A percentile compares a stretch with the other conserved stretches of the same genome.
These are phyloP conservation scores for Alternaria angustiovoidea DNA, from an alignment of 2,329 filamentous ascomycete species.

Conservation along the genomic window DNA sequence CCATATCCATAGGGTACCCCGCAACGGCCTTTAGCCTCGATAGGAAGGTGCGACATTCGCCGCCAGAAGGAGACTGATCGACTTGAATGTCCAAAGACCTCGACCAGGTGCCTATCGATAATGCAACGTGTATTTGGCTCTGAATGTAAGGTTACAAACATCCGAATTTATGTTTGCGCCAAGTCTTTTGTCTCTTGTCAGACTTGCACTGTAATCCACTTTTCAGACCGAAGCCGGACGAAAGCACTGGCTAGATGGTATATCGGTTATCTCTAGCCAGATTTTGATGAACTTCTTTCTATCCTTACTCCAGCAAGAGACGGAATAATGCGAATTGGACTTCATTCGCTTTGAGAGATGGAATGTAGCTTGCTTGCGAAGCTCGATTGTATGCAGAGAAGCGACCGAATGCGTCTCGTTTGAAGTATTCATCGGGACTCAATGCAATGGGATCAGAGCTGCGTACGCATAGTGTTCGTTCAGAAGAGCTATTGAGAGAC, in stretches of 20 bases:
- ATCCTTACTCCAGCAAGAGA: not conserved
- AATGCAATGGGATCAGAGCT: not conserved
- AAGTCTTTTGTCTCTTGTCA: not conserved
- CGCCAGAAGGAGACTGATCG: not conserved
- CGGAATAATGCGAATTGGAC: not conserved
- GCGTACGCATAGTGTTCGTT: not conserved
- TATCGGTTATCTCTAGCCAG: not conserved
- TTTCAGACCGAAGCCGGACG: not conserved
- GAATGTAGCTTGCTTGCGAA: not conserved
- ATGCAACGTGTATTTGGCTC: not conserved
- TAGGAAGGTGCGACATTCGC: slow-evolving; percentile 11
- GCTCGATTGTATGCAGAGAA: not conserved
- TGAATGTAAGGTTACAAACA: not conserved
- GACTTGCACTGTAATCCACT: not conserved
- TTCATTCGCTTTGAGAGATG: not conserved
- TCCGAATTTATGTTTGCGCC: not conserved
- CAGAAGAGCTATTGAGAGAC: not conserved
- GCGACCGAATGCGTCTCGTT: not conserved
- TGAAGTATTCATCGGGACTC: not conserved
- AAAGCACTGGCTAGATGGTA: not conserved
- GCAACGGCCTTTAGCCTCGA: slow-evolving; percentile 7
- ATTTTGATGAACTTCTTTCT: not conserved
- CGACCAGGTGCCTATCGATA: not conserved
- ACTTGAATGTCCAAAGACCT: not conserved
- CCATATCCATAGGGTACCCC: not conserved